Evolutionary conservation across 2,329 filamentous ascomycete species (phyloP).

Genomic region (Shiraia bambusicola): DNA sequence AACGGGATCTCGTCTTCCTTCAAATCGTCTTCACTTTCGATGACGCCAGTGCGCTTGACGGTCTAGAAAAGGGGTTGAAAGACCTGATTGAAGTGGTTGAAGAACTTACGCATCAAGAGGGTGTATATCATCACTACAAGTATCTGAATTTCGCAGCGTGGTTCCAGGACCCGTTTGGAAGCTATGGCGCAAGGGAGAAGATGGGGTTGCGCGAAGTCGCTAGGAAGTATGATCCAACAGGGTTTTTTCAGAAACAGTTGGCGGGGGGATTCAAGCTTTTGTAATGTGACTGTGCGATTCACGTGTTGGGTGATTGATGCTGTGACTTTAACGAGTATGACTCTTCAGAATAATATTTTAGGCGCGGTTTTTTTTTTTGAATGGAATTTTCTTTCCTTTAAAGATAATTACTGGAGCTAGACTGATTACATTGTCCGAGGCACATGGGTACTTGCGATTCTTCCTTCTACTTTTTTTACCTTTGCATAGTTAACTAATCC

Average conservation of each 20-base stretch:
- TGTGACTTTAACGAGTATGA: no score
- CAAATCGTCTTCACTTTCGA: constrained; percentile 27
- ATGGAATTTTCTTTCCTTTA: no score
- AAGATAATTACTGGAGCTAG: no score
- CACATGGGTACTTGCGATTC: no score
- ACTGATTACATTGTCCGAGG: no score
- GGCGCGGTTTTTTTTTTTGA: no score
- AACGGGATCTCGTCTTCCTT: constrained; percentile 22
- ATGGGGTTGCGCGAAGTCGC: constrained; percentile 2
- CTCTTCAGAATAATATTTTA: no score
- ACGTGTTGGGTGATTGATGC: not conserved
- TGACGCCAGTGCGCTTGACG: constrained; percentile 12
- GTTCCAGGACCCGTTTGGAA: constrained; percentile 35
- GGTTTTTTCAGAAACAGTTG: constrained; percentile 36
- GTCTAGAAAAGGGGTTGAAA: constrained; percentile 19
- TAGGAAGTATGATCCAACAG: constrained; percentile 35
- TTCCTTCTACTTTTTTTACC: no score
- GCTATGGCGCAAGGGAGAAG: constrained; percentile 6
- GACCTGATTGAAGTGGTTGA: constrained; percentile 22
- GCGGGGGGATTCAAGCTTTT: constrained; percentile 37
- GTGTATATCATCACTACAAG: constrained; percentile 16
- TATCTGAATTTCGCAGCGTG: constrained; percentile 40
- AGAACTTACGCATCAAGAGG: constrained; percentile 18
- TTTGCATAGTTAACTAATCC: no score
- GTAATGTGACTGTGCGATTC: not conserved